A percentile compares a stretch with the other conserved stretches of the same genome.
Evolutionary conservation across 305 asterid genomes (phyloP).

Genomic region (Fraxinus xanthoxyloides): DNA sequence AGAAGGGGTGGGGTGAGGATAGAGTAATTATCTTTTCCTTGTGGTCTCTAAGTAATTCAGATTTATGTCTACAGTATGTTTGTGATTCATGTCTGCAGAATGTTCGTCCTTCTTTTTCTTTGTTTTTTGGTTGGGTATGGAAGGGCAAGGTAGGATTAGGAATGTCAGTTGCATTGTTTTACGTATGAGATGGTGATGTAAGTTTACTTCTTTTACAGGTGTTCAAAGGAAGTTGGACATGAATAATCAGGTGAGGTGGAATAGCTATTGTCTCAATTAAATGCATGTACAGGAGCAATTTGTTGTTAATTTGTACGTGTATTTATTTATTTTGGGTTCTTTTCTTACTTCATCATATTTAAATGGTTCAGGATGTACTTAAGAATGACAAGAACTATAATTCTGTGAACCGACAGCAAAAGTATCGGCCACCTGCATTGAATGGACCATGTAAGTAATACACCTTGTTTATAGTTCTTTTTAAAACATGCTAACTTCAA

Average conservation of each 20-base stretch:
- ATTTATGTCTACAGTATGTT: neutral
- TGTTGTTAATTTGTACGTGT: neutral
- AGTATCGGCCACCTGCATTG: constrained; percentile 75
- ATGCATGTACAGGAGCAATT: neutral
- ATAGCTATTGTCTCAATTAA: neutral
- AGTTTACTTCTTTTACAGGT: constrained; percentile 41
- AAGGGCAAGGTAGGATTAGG: neutral
- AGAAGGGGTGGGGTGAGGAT: neutral
- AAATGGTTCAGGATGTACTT: constrained; percentile 33
- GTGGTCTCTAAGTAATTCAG: neutral
- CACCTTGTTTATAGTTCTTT: neutral
- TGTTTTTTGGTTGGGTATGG: neutral
- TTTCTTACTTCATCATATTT: neutral
- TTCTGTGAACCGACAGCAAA: constrained; percentile 61
- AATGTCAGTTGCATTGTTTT: neutral
- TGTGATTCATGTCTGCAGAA: neutral
- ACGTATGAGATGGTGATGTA: constrained; percentile 11
- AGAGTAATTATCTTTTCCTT: neutral
- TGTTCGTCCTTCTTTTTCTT: neutral
- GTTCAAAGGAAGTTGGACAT: constrained; percentile 88
- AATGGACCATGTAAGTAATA: constrained; percentile 54
- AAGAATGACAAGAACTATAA: constrained; percentile 51
- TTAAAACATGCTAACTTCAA: neutral
- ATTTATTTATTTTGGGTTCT: neutral
- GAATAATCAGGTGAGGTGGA: constrained; percentile 58